Conservation (phyloP, 1,284 basidiomycete species). For the Ustilago hordei region DNA sequence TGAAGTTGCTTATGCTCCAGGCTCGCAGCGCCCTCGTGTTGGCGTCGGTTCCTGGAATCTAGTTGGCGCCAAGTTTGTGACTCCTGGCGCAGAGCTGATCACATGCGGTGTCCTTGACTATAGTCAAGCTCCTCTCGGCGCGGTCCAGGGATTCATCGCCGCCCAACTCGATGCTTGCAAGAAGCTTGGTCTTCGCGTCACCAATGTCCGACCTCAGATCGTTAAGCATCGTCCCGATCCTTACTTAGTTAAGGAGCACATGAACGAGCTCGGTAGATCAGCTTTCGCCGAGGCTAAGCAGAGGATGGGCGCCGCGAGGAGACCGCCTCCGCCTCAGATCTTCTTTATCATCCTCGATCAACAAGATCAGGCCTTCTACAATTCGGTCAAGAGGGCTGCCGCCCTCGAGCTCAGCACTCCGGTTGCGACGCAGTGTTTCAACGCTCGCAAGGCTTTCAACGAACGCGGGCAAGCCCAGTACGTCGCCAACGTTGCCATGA, state of each 20-base stretch:
- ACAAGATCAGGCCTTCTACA: constrained; percentile 68
- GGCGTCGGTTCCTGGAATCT: constrained; percentile 61
- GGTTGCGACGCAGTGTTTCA: constrained; percentile 68
- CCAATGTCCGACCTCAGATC: constrained; percentile 19
- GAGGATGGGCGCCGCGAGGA: neutral
- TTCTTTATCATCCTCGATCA: constrained; percentile 52
- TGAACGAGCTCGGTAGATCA: constrained; percentile 21
- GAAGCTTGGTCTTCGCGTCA: constrained; percentile 39
- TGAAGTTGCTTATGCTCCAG: constrained; percentile 51
- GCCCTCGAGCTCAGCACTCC: constrained; percentile 67
- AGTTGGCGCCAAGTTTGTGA: constrained; percentile 36
- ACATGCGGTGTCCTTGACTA: constrained; percentile 58
- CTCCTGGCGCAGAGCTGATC: constrained; percentile 27
- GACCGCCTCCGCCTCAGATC: constrained; percentile 50
- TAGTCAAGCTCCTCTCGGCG: constrained; percentile 10
- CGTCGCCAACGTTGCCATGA: constrained; percentile 70
- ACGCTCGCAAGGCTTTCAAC: constrained; percentile 52
- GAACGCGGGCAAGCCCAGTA: constrained; percentile 70
- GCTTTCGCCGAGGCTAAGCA: constrained; percentile 25
- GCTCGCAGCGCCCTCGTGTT: constrained; percentile 69
- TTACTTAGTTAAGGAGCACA: constrained; percentile 8
- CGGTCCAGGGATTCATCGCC: constrained; percentile 22
- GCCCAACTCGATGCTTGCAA: constrained; percentile 23
- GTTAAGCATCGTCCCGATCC: constrained; percentile 4
- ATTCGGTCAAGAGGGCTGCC: constrained; percentile 70